A percentile compares a stretch with the other conserved stretches of the same genome.
These are phyloP conservation scores for Annulohypoxylon maeteangense DNA, from an alignment of 495 filamentous ascomycete species.

Conservation along the genomic window DNA sequence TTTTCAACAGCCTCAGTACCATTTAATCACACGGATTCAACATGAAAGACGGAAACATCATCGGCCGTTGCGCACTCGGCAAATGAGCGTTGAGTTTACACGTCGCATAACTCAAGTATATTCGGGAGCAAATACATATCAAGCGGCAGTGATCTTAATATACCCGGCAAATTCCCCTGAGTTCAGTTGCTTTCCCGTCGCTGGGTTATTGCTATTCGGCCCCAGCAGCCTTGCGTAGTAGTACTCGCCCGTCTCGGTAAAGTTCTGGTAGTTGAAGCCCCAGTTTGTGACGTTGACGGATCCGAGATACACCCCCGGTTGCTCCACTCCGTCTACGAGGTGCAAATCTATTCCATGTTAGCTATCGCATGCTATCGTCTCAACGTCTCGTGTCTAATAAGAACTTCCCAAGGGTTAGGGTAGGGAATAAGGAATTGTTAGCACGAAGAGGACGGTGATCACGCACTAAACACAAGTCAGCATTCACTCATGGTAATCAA, in stretches of 20 bases:
- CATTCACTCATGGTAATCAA: neutral
- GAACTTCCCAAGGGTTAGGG: neutral
- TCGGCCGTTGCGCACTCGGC: neutral
- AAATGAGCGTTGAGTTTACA: too few relatives aligned
- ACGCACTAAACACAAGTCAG: constrained; percentile 18
- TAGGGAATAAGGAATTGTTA: neutral
- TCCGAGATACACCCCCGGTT: constrained; percentile 31
- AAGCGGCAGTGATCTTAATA: constrained; percentile 30
- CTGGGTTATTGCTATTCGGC: constrained; percentile 32
- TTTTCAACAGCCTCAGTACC: neutral
- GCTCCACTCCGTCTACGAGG: constrained; percentile 24
- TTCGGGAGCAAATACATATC: neutral
- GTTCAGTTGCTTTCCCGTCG: constrained; percentile 38
- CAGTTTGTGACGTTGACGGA: constrained; percentile 41
- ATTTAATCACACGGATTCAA: neutral
- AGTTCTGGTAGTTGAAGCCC: constrained; percentile 45
- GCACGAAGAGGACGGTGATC: neutral
- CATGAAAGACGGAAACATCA: neutral
- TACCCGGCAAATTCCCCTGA: constrained; percentile 37
- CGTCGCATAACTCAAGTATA: too few relatives aligned
- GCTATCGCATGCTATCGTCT: neutral
- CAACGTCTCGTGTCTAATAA: neutral
- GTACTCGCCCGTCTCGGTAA: constrained; percentile 39
- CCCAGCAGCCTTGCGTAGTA: constrained; percentile 36
- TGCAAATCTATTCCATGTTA: constrained; percentile 27